Percentiles rank a stretch among this genome's conserved stretches.
Evolutionary conservation across 2,329 filamentous ascomycete genomes (phyloP).

Genomic region (Sclerotinia spermophila): DNA sequence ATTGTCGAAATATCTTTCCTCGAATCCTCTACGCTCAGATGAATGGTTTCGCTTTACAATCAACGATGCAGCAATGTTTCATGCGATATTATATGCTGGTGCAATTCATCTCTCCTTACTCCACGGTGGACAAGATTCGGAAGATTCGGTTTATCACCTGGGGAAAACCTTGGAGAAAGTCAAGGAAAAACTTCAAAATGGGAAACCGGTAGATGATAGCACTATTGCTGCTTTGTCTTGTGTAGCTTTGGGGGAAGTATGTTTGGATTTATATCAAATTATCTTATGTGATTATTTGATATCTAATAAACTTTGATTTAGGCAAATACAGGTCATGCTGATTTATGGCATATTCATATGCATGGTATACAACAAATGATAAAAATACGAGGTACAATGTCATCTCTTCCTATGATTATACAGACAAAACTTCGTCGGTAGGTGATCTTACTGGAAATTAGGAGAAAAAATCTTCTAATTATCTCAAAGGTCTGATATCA

Average conservation of each 20-base stretch:
- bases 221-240: conserved; percentile 24
- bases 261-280: not conserved
- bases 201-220: not conserved
- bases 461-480: not conserved
- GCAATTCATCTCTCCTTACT: conserved; percentile 25
- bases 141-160: conserved; percentile 24
- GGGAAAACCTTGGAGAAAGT: conserved; percentile 21
- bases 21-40: conserved; percentile 23
- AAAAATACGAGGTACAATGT: conserved; percentile 9
- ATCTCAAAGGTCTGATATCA: conserved; percentile 26
- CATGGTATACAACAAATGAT: conserved; percentile 29
- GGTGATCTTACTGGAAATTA: not conserved
- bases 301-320: not conserved
- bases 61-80: conserved; percentile 28
- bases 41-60: conserved; percentile 29
- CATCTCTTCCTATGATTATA: conserved; percentile 20
- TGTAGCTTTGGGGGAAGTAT: conserved; percentile 27
- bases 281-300: not conserved
- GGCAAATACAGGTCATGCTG: conserved; percentile 25
- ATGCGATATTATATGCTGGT: conserved; percentile 28
- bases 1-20: conserved; percentile 18
- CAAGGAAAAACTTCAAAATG: conserved; percentile 20
- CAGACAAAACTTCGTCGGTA: conserved; percentile 27
- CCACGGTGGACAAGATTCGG: conserved; percentile 23
- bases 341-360: conserved; percentile 30